Percentiles rank a stretch among this genome's conserved stretches.
phyloP scores from a whole-genome alignment of 352 stramenopile species.

The Globisporangium recalcitrans region DNA sequence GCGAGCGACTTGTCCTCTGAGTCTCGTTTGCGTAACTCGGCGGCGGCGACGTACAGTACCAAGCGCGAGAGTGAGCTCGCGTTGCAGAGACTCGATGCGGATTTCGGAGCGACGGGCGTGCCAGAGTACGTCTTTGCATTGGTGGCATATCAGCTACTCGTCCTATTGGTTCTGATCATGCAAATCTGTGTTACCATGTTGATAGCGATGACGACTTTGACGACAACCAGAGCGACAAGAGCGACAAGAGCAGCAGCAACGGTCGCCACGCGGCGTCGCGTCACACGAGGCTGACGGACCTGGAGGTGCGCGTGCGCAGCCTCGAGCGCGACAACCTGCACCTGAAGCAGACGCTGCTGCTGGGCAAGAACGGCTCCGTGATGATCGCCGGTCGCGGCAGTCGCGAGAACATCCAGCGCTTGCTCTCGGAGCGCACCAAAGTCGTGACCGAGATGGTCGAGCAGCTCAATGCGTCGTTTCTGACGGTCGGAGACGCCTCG shows the following conservation, averaged over 20 bases:
- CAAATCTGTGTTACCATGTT: neutral
- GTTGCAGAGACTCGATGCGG: conserved; percentile 8
- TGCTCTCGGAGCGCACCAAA: conserved; percentile 63
- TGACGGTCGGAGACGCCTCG: conserved; percentile 60
- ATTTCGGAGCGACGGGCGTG: neutral
- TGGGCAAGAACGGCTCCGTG: conserved; percentile 52
- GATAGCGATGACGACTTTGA: conserved; percentile 13
- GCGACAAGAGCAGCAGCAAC: conserved; percentile 11
- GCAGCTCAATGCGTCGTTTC: conserved; percentile 58
- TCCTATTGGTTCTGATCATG: neutral
- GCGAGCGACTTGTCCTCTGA: neutral
- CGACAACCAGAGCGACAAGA: conserved; percentile 24
- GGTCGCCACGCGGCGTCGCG: conserved; percentile 19
- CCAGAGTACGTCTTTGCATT: conserved; percentile 2
- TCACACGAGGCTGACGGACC: conserved; percentile 68
- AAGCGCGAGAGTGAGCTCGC: neutral
- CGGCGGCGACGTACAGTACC: neutral
- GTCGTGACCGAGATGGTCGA: conserved; percentile 81
- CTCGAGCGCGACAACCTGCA: conserved; percentile 75
- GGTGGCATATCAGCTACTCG: too few species aligned
- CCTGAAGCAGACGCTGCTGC: conserved; percentile 66
- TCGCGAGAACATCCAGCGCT: conserved; percentile 39
- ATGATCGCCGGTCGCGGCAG: conserved; percentile 30
- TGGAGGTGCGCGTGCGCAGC: conserved; percentile 61
- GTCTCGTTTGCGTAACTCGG: neutral